Percentiles rank a stretch among this genome's conserved stretches.
Conservation (phyloP, 2,329 filamentous ascomycete genomes). For the Mariannaea elegans region DNA sequence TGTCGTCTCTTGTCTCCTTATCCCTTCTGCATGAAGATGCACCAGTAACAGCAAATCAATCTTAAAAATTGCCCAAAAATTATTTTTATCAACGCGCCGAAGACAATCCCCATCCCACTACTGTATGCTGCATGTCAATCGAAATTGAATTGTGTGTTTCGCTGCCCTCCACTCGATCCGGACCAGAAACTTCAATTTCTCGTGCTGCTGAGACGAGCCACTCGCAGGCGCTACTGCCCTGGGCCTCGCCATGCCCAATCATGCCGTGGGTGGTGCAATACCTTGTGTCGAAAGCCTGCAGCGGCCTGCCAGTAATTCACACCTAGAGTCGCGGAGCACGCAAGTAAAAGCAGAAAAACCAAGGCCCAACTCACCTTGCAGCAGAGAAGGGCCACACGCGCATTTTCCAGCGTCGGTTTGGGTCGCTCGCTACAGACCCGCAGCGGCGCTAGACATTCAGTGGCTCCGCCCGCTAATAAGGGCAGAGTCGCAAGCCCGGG, state of each 20-base stretch:
- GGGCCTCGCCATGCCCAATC: conserved; percentile 32
- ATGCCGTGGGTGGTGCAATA: conserved; percentile 27
- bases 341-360: conserved; percentile 26
- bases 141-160: conserved; percentile 24
- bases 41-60: conserved; percentile 10
- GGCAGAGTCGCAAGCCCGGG: conserved; percentile 25
- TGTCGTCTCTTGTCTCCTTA: conserved; percentile 8
- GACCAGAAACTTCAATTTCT: conserved; percentile 38
- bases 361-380: conserved; percentile 20
- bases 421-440: conserved; percentile 31
- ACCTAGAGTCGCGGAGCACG: too few relatives aligned
- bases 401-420: conserved; percentile 27
- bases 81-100: conserved; percentile 18
- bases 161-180: conserved; percentile 37
- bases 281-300: conserved; percentile 12
- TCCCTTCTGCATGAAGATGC: conserved; percentile 7
- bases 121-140: conserved; percentile 29
- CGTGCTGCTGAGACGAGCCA: conserved; percentile 35
- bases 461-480: conserved; percentile 40
- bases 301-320: conserved; percentile 17
- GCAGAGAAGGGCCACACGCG: not conserved
- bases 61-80: not conserved
- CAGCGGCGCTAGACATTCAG: conserved; percentile 39
- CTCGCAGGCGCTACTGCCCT: conserved; percentile 8
- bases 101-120: conserved; percentile 32